Evolutionary conservation across 2,329 filamentous ascomycete genomes (phyloP), one percentile per base, ranked within the genome.

Genomic region (Fulvia fulva): DNA sequence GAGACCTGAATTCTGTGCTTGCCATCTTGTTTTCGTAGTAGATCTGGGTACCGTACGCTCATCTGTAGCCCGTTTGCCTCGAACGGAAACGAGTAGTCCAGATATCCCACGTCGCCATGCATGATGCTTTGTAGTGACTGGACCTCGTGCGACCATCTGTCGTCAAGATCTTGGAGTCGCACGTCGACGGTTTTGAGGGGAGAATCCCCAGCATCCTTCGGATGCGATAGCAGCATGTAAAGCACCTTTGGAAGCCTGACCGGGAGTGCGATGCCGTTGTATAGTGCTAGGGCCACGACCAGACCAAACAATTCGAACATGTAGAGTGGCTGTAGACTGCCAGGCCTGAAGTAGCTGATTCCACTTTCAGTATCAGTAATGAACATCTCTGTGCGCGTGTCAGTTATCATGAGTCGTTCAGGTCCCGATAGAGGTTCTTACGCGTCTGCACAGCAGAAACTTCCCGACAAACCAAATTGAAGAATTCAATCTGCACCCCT

Each of bases 401-500:
- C 49, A 45, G 41, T 3, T 34, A 21, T 22, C n/a, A n/a, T n/a
- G n/a, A n/a, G 7, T 12, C 21, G 16, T 19, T n/a, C 56, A 11
- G 14, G 11, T 25, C 2, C 25, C 14, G n/a, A 12, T 5, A 2
- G 1, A 5, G 11, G 3, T 23, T 64, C 77, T 77, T 78, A 75
- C 85, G 91, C 68, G 89, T 90, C 45, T 86, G 82, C 4, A 90
- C 88, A 66, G 90, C 81, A 47, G 97, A 81, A 3, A 89, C 89
- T 68, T 96, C 87, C 0, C 85, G 84, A 65, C 97, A 86, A 19
- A 90, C 86, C 26, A 97, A 76, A 16, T 91, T 86, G 76, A 99
- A 97, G 71, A 96, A 97, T 63, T 99, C 94, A 71, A 96, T 92
- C 67, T 97, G 93, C 1, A 99, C 92, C 62, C 94, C 94, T 45